Conservation (phyloP, 805 yeast genomes). For the Wilhelminamyces savonicus region DNA sequence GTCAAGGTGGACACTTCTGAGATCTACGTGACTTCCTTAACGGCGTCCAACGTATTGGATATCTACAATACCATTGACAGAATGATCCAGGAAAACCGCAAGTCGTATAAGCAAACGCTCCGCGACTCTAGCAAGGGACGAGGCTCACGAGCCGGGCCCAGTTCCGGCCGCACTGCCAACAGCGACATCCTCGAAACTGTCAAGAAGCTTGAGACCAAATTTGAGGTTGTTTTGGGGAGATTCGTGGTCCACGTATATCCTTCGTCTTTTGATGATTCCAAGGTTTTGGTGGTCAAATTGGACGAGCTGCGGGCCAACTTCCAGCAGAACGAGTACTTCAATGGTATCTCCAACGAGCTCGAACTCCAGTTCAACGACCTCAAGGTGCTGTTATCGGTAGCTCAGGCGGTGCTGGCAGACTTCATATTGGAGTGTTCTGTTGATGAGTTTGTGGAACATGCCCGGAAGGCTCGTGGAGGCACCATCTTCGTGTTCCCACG, state of each 20-base stretch:
- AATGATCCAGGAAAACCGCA: constrained; percentile 64
- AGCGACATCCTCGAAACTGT: constrained; percentile 23
- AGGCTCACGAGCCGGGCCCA: constrained; percentile 2
- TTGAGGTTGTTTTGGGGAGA: constrained; percentile 55
- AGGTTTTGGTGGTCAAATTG: constrained; percentile 59
- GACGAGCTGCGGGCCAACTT: constrained; percentile 51
- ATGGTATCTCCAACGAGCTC: constrained; percentile 49
- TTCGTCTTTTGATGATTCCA: constrained; percentile 69
- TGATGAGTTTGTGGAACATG: constrained; percentile 48
- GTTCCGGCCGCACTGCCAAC: constrained; percentile 2
- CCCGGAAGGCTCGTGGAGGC: constrained; percentile 68
- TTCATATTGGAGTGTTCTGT: constrained; percentile 40
- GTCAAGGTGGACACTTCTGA: constrained; percentile 46
- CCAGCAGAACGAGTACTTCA: constrained; percentile 40
- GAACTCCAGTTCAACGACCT: constrained; percentile 58
- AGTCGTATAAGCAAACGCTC: constrained; percentile 71
- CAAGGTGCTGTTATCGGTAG: constrained; percentile 60
- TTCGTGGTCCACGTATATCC: constrained; percentile 71
- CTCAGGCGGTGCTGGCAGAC: constrained; percentile 45
- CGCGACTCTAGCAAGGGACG: constrained; percentile 45
- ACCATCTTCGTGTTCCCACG: constrained; percentile 76
- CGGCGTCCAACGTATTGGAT: constrained; percentile 79
- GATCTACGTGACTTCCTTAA: constrained; percentile 71
- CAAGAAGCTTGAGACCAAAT: constrained; percentile 53
- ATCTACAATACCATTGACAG: constrained; percentile 65